Conservation (phyloP, 208 protist species). For the Acanthamoeba healyi region DNA sequence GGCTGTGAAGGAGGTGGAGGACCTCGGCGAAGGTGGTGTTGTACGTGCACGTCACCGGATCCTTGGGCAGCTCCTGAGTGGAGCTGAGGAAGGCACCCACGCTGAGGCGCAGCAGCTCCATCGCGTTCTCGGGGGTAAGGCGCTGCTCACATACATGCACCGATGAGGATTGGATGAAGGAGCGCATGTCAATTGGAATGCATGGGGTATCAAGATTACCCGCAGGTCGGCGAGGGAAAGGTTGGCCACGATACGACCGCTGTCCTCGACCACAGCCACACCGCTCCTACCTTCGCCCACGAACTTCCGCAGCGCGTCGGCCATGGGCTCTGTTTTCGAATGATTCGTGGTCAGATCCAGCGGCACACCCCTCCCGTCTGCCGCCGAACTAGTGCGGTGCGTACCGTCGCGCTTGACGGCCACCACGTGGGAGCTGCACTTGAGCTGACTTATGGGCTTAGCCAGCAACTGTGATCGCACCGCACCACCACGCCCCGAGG, state of each 20-base stretch:
- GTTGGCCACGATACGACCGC: conserved; percentile 7
- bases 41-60: not conserved
- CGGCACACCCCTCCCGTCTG: too few relatives aligned
- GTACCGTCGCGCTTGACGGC: not conserved
- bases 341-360: not conserved
- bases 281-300: not conserved
- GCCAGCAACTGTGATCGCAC: not conserved
- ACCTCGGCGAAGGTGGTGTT: not conserved
- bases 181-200: too few relatives aligned
- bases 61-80: conserved; percentile 11
- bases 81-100: not conserved
- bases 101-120: not conserved
- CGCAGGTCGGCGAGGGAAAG: conserved; percentile 29
- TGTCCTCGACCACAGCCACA: not conserved
- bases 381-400: too few relatives aligned
- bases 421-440: not conserved
- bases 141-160: not conserved
- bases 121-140: conserved; percentile 11
- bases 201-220: too few relatives aligned
- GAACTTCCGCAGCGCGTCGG: not conserved
- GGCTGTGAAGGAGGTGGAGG: not conserved
- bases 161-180: not conserved
- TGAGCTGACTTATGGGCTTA: not conserved
- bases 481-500: not conserved
- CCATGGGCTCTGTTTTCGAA: not conserved